phyloP scores from a whole-genome alignment of 768 basidiomycete species.

The Tylopilus sp. region DNA sequence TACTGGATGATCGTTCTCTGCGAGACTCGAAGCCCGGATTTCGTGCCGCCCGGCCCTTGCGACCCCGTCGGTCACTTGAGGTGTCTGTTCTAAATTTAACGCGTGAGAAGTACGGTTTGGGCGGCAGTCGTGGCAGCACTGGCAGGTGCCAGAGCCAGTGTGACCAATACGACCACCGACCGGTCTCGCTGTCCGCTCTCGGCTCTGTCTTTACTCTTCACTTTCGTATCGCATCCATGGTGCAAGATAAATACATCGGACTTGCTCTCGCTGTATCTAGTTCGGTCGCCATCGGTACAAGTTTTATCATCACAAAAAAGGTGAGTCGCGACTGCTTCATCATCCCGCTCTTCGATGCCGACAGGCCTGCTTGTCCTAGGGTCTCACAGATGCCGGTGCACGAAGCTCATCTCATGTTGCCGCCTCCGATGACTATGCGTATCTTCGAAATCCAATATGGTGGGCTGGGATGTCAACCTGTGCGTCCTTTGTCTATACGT shows the following conservation, averaged over 20 bases:
- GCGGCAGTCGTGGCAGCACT: no score
- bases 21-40: no score
- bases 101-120: no score
- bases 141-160: background rate
- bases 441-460: conserved; percentile 92
- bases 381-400: conserved; percentile 80
- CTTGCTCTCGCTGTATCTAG: conserved; percentile 83
- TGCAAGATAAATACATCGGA: conserved; percentile 96
- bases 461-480: conserved; percentile 94
- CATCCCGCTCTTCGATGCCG: conserved; percentile 7
- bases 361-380: conserved; percentile 44
- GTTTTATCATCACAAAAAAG: conserved; percentile 99
- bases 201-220: background rate
- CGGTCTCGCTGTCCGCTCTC: conserved; percentile 2
- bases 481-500: conserved; percentile 48
- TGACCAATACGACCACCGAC: conserved; percentile 5
- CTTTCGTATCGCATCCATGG: conserved; percentile 39
- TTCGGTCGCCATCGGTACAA: conserved; percentile 86
- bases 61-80: no score
- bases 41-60: no score
- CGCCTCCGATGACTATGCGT: conserved; percentile 81
- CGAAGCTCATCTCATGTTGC: conserved; percentile 45
- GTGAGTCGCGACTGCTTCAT: conserved; percentile 35
- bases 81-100: no score
- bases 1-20: no score